Percentiles rank a stretch among this genome's conserved stretches.
These are phyloP conservation scores for Fusarium begoniae DNA, from an alignment of 2,329 filamentous ascomycete species.

Conservation along the genomic window DNA sequence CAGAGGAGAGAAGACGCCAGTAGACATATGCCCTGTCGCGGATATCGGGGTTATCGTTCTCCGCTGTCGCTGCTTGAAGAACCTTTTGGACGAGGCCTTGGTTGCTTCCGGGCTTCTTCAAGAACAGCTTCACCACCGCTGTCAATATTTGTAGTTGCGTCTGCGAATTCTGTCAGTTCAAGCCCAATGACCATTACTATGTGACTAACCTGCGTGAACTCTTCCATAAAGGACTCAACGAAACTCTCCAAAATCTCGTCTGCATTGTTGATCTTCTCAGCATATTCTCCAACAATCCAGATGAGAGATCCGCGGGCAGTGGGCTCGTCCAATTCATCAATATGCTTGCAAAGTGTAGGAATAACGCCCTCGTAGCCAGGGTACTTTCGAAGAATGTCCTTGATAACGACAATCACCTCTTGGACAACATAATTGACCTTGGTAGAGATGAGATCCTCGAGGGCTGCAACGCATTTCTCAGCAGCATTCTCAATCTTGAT, in stretches of 20 bases:
- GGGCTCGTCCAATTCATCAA: conserved; percentile 95
- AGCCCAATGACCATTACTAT: not conserved
- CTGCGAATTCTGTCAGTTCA: conserved; percentile 53
- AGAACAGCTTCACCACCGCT: conserved; percentile 94
- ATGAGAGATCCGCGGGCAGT: conserved; percentile 90
- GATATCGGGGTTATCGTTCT: conserved; percentile 98
- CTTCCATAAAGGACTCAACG: conserved; percentile 93
- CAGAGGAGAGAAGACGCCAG: conserved; percentile 94
- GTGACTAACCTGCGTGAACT: conserved; percentile 84
- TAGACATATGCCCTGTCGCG: conserved; percentile 97
- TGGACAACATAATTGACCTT: conserved; percentile 99
- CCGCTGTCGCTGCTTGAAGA: conserved; percentile 88
- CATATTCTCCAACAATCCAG: conserved; percentile 99
- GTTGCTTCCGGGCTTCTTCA: conserved; percentile 94
- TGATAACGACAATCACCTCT: conserved; percentile 98
- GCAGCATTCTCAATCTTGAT: conserved; percentile 98
- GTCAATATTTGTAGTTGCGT: conserved; percentile 98
- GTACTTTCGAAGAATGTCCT: conserved; percentile 97
- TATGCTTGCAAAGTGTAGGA: conserved; percentile 93
- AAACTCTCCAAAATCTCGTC: conserved; percentile 92
- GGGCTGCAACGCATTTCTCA: conserved; percentile 93
- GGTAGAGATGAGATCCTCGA: conserved; percentile 93
- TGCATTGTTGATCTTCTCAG: conserved; percentile 99
- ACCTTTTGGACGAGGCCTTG: conserved; percentile 95
- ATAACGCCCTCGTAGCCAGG: conserved; percentile 98